These are phyloP conservation scores for carrot (Daucus carota) DNA, from an alignment of 129 eudicot genomes.

Conservation along the genomic window DNA sequence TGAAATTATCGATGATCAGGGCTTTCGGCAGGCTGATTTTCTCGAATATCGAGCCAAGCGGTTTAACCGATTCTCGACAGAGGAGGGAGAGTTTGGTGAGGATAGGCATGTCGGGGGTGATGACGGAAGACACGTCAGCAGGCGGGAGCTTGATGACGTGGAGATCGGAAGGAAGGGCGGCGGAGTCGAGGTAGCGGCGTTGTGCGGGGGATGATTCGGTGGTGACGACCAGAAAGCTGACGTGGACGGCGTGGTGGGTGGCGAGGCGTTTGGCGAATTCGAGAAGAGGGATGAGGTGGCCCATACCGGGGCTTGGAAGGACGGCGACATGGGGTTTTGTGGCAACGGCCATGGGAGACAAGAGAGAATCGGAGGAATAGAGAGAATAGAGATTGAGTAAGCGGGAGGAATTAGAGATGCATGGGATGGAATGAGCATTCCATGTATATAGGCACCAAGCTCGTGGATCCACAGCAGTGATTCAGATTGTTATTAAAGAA, in stretches of 20 bases:
- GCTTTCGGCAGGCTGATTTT: conserved; percentile 18
- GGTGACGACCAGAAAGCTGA: conserved; percentile 40
- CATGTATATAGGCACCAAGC: not conserved
- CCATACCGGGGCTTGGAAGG: not conserved
- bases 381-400: not conserved
- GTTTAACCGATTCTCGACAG: conserved; percentile 11
- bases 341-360: not conserved
- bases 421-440: not conserved
- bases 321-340: not conserved
- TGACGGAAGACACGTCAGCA: conserved; percentile 21
- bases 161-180: conserved; percentile 22
- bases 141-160: conserved; percentile 35
- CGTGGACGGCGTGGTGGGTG: conserved; percentile 19
- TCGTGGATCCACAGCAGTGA: not conserved
- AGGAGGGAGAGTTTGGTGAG: conserved; percentile 14
- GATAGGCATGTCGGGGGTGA: conserved; percentile 6
- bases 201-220: conserved; percentile 28
- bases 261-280: conserved; percentile 1
- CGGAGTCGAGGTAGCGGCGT: conserved; percentile 20
- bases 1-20: conserved; percentile 36
- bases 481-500: not conserved
- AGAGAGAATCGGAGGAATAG: not conserved
- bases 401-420: not conserved
- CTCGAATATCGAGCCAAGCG: conserved; percentile 18
- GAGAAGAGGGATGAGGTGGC: not conserved